Conservation (phyloP, 257 asterid genomes). For the Solanum habrochaites region DNA sequence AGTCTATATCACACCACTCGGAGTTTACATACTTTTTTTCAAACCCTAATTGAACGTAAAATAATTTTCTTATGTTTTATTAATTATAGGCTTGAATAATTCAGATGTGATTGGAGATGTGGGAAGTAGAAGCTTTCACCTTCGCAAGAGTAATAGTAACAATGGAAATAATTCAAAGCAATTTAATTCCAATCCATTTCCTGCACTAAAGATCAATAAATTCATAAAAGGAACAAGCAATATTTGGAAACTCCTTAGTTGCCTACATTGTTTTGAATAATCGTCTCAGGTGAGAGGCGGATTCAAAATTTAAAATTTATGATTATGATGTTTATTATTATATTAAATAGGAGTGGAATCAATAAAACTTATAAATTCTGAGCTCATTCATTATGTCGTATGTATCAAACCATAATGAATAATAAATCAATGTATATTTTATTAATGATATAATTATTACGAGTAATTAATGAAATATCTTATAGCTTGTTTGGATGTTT, state of each 20-base stretch:
- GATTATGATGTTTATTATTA: not conserved
- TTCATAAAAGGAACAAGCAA: not conserved
- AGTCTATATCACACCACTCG: not conserved
- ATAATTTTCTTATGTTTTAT: not conserved
- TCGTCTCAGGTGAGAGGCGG: not conserved
- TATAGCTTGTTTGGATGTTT: not conserved
- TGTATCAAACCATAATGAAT: not conserved
- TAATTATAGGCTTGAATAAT: slow-evolving; percentile 42
- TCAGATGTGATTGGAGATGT: slow-evolving; percentile 54
- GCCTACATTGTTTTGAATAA: not conserved
- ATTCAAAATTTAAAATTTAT: not conserved
- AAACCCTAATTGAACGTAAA: not conserved
- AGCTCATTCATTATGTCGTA: not conserved
- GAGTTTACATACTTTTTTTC: not conserved
- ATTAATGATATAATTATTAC: not conserved
- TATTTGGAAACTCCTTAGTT: not conserved
- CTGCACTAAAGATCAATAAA: not conserved
- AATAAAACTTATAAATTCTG: not conserved
- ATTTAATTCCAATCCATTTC: not conserved
- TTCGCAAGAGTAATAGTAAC: slow-evolving; percentile 19
- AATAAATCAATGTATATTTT: not conserved
- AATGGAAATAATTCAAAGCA: not conserved
- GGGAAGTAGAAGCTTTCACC: slow-evolving; percentile 62
- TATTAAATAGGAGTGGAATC: not conserved
- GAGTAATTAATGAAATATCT: not conserved